A percentile compares a stretch with the other conserved stretches of the same genome.
Conservation (phyloP, 495 filamentous ascomycete species). For the Lophiotrema nucula region DNA sequence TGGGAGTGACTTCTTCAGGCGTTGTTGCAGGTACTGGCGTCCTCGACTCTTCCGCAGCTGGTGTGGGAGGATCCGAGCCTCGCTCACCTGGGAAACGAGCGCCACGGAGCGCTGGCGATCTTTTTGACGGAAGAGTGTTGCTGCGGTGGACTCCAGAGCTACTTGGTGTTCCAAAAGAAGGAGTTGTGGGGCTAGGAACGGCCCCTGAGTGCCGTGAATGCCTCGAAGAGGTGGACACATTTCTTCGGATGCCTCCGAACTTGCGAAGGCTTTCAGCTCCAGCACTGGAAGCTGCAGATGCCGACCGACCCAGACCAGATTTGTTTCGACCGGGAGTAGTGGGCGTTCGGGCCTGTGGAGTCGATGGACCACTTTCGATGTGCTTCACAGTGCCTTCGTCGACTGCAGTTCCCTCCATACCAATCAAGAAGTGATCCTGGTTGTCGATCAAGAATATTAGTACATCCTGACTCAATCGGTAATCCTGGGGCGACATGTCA, state of each 20-base stretch:
- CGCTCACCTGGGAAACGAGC: constrained; percentile 54
- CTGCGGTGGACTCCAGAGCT: constrained; percentile 76
- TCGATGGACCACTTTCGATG: constrained; percentile 62
- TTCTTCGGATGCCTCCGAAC: constrained; percentile 73
- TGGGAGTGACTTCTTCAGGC: not conserved
- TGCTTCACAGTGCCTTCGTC: constrained; percentile 86
- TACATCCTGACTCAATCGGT: constrained; percentile 92
- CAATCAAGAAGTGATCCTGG: constrained; percentile 70
- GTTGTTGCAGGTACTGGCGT: not conserved
- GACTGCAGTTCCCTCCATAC: constrained; percentile 87
- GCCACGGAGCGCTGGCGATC: constrained; percentile 67
- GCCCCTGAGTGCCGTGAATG: constrained; percentile 71
- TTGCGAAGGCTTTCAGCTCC: constrained; percentile 82
- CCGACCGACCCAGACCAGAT: constrained; percentile 65
- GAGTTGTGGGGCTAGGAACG: constrained; percentile 68
- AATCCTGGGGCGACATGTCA: constrained; percentile 91
- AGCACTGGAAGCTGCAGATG: constrained; percentile 76
- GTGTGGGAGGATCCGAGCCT: constrained; percentile 42
- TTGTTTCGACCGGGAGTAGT: constrained; percentile 54
- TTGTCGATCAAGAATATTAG: constrained; percentile 98
- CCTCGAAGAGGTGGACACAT: constrained; percentile 70
- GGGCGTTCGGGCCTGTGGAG: constrained; percentile 56
- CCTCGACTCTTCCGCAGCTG: constrained; percentile 14
- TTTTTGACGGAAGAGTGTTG: constrained; percentile 94
- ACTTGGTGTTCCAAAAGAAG: constrained; percentile 53